phyloP scores from a whole-genome alignment of 495 filamentous ascomycete species.

The Penicillium cosmopolitanum region DNA sequence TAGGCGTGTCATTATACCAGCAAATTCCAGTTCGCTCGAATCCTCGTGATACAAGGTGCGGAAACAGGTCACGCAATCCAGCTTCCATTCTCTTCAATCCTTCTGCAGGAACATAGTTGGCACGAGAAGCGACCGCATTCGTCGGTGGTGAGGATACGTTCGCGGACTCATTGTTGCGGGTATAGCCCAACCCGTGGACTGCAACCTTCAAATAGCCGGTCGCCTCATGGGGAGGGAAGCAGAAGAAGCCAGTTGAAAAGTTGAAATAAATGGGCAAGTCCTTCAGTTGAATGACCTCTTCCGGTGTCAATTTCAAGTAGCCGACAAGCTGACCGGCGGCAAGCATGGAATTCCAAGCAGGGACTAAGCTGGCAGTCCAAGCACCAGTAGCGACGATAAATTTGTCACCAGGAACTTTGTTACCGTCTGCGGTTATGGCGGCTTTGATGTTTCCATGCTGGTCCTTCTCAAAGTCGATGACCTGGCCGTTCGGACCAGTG shows the following conservation, averaged over 20 bases:
- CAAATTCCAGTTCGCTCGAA: slow-evolving; percentile 72
- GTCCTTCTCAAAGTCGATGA: slow-evolving; percentile 41
- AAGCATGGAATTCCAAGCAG: slow-evolving; percentile 66
- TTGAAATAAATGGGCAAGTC: slow-evolving; percentile 76
- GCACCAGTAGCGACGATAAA: slow-evolving; percentile 80
- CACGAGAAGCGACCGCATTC: slow-evolving; percentile 27
- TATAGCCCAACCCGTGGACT: slow-evolving; percentile 77
- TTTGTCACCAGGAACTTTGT: slow-evolving; percentile 61
- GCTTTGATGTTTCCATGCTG: slow-evolving; percentile 22
- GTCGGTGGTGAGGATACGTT: slow-evolving; percentile 30
- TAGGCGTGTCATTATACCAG: slow-evolving; percentile 81
- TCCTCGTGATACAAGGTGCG: slow-evolving; percentile 58
- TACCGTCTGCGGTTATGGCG: slow-evolving; percentile 41
- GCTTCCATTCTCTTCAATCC: slow-evolving; percentile 57
- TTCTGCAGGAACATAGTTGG: slow-evolving; percentile 54
- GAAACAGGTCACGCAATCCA: slow-evolving; percentile 61
- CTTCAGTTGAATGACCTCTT: slow-evolving; percentile 60
- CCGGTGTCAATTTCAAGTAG: slow-evolving; percentile 67
- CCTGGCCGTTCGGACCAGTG: slow-evolving; percentile 33
- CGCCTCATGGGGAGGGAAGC: slow-evolving; percentile 64
- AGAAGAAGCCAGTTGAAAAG: slow-evolving; percentile 73
- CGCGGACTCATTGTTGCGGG: slow-evolving; percentile 15
- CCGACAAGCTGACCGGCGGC: slow-evolving; percentile 76
- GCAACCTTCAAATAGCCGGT: slow-evolving; percentile 67
- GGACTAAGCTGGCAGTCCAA: slow-evolving; percentile 73